Base-by-base conservation (phyloP, 352 stramenopile genomes). In the Poterioochromonas sp. region DNA sequence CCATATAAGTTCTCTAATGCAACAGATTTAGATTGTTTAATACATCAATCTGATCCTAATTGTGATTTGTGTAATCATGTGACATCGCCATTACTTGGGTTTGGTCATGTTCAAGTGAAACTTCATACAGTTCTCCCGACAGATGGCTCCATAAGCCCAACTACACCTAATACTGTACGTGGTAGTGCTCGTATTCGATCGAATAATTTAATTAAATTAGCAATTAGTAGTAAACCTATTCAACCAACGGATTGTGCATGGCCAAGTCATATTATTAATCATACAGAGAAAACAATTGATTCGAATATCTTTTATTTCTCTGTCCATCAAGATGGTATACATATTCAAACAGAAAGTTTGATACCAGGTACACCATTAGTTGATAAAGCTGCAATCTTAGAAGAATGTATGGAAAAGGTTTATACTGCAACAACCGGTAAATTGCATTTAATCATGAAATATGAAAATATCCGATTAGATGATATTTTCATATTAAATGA, bases 201-300 rank as follows among this genome's bases (percentile, higher is more conserved):
- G 5, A 26, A 26, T 8, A 68, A 68, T 39, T 11, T 68, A 18
- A 26, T 68, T 15, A 68, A 68, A 39, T 29, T 71, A 26, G 34
- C 8, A 29, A 29, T 47, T 5, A 44, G 18, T 44, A 32, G 5
- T 22, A 8, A 29, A 29, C 39, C 62, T 26, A 41, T 71, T 44
- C 18, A 44, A 32, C 15, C 62, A 26, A 29, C 3, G 34, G 62
- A 71, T 43, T 71, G 62, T 71, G 62, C 62, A 5, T 71, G 62
- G 62, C 62, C 62, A 29, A 29, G 12, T n/a, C 15, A 43, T 11
- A 47, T 71, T 71, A 5, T 71, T 22, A 29, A 12, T 29, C 8
- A 41, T 29, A 47, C 8, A 29, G 26, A 71, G 32, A 71, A 71
- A 3, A n/a, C 8, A 47, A 35, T 71, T 26, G 62, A 71, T 5